These are phyloP conservation scores for Liriodendron chinense DNA, from an alignment of 164 flowering plant species.

Conservation along the genomic window DNA sequence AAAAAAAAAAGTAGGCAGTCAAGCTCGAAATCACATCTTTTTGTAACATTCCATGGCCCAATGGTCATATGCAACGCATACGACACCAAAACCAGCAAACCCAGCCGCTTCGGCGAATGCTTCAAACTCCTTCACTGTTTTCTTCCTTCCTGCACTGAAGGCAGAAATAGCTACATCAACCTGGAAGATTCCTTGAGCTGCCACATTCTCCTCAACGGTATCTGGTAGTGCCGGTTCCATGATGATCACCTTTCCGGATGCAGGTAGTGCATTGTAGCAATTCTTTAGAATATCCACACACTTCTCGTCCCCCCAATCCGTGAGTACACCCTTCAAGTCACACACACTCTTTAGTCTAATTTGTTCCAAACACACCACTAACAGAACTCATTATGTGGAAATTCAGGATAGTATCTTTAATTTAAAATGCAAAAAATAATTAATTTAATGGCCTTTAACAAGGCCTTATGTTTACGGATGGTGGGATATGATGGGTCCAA, in stretches of 20 bases:
- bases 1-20: too few relatives aligned
- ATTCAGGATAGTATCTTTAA: too few relatives aligned
- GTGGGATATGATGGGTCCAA: too few relatives aligned
- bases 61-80: conserved; percentile 46
- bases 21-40: neutral
- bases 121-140: conserved; percentile 60
- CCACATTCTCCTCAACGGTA: conserved; percentile 39
- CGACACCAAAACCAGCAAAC: conserved; percentile 41
- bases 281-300: conserved; percentile 63
- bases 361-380: too few relatives aligned
- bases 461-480: too few relatives aligned
- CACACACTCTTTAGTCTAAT: conserved; percentile 28
- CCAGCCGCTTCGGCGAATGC: conserved; percentile 64
- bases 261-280: conserved; percentile 65
- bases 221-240: conserved; percentile 62
- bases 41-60: conserved; percentile 70
- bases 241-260: conserved; percentile 62
- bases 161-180: conserved; percentile 67
- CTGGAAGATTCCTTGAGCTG: conserved; percentile 39
- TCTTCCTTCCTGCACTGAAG: conserved; percentile 76
- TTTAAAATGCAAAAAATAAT: too few relatives aligned
- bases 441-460: too few relatives aligned
- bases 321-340: conserved; percentile 26
- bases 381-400: too few relatives aligned
- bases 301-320: conserved; percentile 68